These are phyloP conservation scores for Haplosporangium sp. DNA, from an alignment of 371 early-diverging fungal genomes.

Conservation along the genomic window DNA sequence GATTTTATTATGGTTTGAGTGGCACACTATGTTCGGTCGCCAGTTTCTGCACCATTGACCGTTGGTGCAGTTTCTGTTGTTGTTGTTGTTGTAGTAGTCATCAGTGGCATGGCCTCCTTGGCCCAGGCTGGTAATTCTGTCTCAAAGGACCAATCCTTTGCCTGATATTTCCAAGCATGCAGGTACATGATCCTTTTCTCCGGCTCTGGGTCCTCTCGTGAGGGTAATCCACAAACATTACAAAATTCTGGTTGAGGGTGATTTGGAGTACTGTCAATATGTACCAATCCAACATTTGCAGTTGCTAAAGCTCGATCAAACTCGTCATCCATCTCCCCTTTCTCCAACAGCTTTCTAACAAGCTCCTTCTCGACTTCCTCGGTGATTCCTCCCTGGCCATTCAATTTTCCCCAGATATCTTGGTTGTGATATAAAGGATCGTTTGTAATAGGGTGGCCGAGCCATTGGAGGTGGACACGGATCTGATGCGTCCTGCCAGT, in stretches of 20 bases:
- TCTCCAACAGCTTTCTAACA: constrained; percentile 36
- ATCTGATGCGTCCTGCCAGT: constrained; percentile 99
- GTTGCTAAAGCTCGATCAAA: constrained; percentile 31
- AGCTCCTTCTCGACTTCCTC: constrained; percentile 40
- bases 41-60: not conserved
- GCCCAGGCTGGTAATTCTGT: constrained; percentile 88
- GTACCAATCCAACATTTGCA: constrained; percentile 3
- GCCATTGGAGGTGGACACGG: constrained; percentile 95
- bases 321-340: constrained; percentile 49
- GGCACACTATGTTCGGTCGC: not conserved
- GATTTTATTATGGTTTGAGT: no score
- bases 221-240: constrained; percentile 30
- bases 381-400: constrained; percentile 66
- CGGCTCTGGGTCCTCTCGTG: constrained; percentile 70
- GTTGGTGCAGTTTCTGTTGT: not conserved
- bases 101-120: constrained; percentile 25
- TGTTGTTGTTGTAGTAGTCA: not conserved
- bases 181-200: constrained; percentile 84
- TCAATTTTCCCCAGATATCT: constrained; percentile 73
- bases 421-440: constrained; percentile 91
- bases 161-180: constrained; percentile 84
- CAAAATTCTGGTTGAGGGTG: constrained; percentile 44
- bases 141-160: constrained; percentile 78
- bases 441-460: constrained; percentile 97
- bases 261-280: not conserved